These are phyloP conservation scores for Fusarium udum DNA, from an alignment of 2,329 filamentous ascomycete species.

Conservation along the genomic window DNA sequence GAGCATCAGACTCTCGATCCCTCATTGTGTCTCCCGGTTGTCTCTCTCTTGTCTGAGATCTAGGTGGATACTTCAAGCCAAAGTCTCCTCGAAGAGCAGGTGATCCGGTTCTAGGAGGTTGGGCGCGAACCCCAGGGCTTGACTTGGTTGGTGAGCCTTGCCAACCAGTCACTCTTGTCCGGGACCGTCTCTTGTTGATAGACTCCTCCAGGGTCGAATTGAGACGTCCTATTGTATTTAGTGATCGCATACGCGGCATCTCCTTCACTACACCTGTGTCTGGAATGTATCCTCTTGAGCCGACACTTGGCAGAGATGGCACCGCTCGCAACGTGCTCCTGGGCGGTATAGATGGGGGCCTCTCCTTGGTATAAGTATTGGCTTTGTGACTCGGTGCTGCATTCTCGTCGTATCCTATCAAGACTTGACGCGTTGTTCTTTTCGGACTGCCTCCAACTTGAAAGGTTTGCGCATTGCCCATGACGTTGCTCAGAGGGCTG, in stretches of 20 bases:
- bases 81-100: constrained; percentile 1
- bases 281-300: background rate
- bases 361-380: background rate
- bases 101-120: constrained; percentile 22
- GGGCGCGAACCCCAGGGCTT: constrained; percentile 38
- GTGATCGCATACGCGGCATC: constrained; percentile 39
- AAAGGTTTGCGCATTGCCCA: constrained; percentile 12
- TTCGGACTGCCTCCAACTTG: background rate
- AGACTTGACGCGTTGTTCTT: background rate
- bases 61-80: constrained; percentile 3
- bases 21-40: background rate
- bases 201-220: constrained; percentile 30
- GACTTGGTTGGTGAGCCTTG: constrained; percentile 42
- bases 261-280: background rate
- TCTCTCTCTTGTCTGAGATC: background rate
- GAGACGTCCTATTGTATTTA: constrained; percentile 37
- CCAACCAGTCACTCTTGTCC: constrained; percentile 28
- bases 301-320: constrained; percentile 40
- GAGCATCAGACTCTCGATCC: constrained; percentile 42
- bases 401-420: constrained; percentile 30
- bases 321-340: constrained; percentile 36
- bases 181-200: constrained; percentile 34
- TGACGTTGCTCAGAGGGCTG: constrained; percentile 19
- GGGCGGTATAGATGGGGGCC: constrained; percentile 25
- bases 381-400: constrained; percentile 5